Evolutionary conservation across 345 rosid species (phyloP).

Genomic region (Cardiospermum halicacabum): DNA sequence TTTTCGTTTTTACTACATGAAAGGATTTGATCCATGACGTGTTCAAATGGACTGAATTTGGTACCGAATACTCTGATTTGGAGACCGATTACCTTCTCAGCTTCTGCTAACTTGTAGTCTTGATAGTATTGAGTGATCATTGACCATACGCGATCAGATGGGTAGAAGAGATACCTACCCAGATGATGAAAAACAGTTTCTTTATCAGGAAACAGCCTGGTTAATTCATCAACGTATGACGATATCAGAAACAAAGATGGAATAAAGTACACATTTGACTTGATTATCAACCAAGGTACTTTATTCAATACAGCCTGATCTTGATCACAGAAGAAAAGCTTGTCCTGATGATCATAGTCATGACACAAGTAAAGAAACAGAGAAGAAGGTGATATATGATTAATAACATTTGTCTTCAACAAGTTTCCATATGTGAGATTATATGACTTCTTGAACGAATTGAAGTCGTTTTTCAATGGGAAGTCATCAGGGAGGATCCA

Average conservation of each 20-base stretch:
- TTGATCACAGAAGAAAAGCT: slow-evolving; percentile 14
- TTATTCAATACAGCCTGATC: slow-evolving; percentile 9
- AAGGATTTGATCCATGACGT: slow-evolving; percentile 16
- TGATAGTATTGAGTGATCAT: slow-evolving; percentile 8
- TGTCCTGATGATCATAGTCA: slow-evolving; percentile 3
- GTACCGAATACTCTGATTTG: slow-evolving; percentile 10
- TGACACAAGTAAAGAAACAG: slow-evolving; percentile 13
- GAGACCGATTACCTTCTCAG: slow-evolving; percentile 4
- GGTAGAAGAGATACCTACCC: slow-evolving; percentile 17
- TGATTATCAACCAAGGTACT: slow-evolving; percentile 18
- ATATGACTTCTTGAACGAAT: slow-evolving; percentile 1
- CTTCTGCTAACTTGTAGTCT: slow-evolving; percentile 4
- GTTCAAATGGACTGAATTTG: slow-evolving; percentile 8
- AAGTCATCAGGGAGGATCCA: slow-evolving; percentile 11
- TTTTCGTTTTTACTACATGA: slow-evolving; percentile 9
- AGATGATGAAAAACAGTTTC: slow-evolving; percentile 17
- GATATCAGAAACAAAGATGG: slow-evolving; percentile 17
- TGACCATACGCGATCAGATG: slow-evolving; percentile 11
- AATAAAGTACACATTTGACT: slow-evolving; percentile 17
- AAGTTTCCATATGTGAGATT: slow-evolving; percentile 7
- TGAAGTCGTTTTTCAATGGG: background rate
- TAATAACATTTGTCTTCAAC: slow-evolving; percentile 1
- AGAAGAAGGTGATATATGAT: slow-evolving; percentile 7
- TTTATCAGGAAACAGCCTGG: slow-evolving; percentile 16
- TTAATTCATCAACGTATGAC: slow-evolving; percentile 9